Conservation (phyloP, 495 filamentous ascomycete genomes). For the Darksidea phi region DNA sequence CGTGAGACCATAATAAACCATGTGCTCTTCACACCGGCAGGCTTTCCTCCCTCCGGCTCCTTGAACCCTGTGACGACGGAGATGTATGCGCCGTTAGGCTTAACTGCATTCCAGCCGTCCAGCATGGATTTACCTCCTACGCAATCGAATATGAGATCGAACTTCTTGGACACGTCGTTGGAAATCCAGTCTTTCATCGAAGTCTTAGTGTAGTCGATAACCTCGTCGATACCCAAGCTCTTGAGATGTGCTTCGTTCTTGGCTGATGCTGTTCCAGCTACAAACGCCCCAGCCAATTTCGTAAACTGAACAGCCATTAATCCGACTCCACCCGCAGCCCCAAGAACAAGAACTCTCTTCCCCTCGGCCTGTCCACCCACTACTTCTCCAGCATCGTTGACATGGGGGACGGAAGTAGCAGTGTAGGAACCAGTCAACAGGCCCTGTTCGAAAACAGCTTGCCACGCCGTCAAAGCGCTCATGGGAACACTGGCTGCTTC, state of each 20-base stretch:
- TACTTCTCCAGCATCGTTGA: slow-evolving; percentile 45
- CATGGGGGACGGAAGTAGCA: slow-evolving; percentile 1
- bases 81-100: slow-evolving; percentile 48
- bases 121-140: slow-evolving; percentile 48
- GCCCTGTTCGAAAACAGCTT: slow-evolving; percentile 53
- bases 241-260: slow-evolving; percentile 46
- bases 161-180: slow-evolving; percentile 31
- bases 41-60: slow-evolving; percentile 39
- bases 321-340: slow-evolving; percentile 55
- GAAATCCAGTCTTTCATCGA: slow-evolving; percentile 45
- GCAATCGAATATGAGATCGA: slow-evolving; percentile 55
- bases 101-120: slow-evolving; percentile 51
- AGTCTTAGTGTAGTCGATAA: slow-evolving; percentile 48
- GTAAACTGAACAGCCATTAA: slow-evolving; percentile 58
- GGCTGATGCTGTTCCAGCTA: slow-evolving; percentile 44
- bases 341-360: slow-evolving; percentile 49
- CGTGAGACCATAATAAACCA: slow-evolving; percentile 53
- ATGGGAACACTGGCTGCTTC: slow-evolving; percentile 56
- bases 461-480: slow-evolving; percentile 57
- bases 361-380: slow-evolving; percentile 36
- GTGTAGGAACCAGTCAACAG: background rate
- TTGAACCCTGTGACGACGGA: slow-evolving; percentile 54
- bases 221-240: slow-evolving; percentile 49
- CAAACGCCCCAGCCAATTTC: slow-evolving; percentile 45
- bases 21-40: slow-evolving; percentile 39